Percentiles rank a stretch among this genome's conserved stretches.
Evolutionary conservation across 129 eudicot species (phyloP).

Genomic region (Flaveria sonorensis): DNA sequence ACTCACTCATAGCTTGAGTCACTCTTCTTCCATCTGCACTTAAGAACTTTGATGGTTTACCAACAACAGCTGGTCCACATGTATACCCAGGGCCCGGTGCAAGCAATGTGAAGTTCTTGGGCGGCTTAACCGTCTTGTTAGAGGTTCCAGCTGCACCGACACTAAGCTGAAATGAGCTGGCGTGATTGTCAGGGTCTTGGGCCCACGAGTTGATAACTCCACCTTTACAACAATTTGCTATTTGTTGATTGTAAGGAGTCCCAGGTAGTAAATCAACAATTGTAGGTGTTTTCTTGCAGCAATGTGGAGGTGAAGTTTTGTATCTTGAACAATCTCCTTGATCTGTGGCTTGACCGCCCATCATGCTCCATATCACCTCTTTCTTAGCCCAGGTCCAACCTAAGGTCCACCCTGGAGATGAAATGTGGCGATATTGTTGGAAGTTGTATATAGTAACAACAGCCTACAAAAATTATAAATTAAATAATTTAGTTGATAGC

Average conservation of each 20-base stretch:
- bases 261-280: slow-evolving; percentile 87
- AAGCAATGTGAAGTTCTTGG: slow-evolving; percentile 76
- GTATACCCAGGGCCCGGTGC: slow-evolving; percentile 97
- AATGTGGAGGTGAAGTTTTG: slow-evolving; percentile 80
- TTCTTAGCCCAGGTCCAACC: slow-evolving; percentile 99
- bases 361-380: slow-evolving; percentile 92
- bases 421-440: slow-evolving; percentile 89
- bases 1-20: slow-evolving; percentile 97
- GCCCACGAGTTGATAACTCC: slow-evolving; percentile 93
- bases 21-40: slow-evolving; percentile 73
- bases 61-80: slow-evolving; percentile 92
- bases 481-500: neutral
- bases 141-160: slow-evolving; percentile 93
- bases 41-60: slow-evolving; percentile 56
- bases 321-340: slow-evolving; percentile 94
- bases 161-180: slow-evolving; percentile 82
- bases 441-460: slow-evolving; percentile 88
- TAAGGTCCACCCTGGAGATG: slow-evolving; percentile 90
- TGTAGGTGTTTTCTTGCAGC: slow-evolving; percentile 79
- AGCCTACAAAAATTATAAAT: slow-evolving; percentile 51
- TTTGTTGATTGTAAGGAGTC: slow-evolving; percentile 93
- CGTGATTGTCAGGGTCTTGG: slow-evolving; percentile 72
- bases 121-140: slow-evolving; percentile 78
- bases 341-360: slow-evolving; percentile 91
- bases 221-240: slow-evolving; percentile 91